Conservation (phyloP, 441 rosid genomes). For the Pelargonium myrrhifolium region DNA sequence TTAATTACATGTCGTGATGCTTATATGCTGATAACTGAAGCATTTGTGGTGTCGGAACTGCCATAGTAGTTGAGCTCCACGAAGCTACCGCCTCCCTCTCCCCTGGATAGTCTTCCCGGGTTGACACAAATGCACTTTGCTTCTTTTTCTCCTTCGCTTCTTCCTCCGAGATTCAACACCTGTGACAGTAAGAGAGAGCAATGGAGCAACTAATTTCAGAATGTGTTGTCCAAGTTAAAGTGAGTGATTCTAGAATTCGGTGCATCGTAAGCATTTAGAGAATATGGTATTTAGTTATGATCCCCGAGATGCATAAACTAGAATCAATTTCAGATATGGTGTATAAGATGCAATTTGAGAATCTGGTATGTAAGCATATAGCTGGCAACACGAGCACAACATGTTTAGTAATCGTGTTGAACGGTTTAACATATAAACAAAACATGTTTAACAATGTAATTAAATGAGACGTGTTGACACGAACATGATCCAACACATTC, state of each 20-base stretch:
- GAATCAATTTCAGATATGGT: neutral
- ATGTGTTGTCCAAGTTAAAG: neutral
- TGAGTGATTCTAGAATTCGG: neutral
- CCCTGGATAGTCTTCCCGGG: conserved; percentile 90
- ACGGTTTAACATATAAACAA: no score
- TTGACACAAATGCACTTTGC: conserved; percentile 71
- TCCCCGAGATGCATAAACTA: conserved; percentile 2
- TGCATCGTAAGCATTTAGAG: neutral
- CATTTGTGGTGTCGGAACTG: conserved; percentile 51
- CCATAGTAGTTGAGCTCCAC: conserved; percentile 63
- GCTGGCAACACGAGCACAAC: no score
- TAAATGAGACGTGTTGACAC: no score
- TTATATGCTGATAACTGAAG: conserved; percentile 60
- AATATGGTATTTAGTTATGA: conserved; percentile 1
- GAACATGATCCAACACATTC: no score
- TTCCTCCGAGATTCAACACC: conserved; percentile 54
- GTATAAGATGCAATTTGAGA: neutral
- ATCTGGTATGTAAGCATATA: neutral
- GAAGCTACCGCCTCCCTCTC: conserved; percentile 91
- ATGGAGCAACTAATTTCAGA: neutral
- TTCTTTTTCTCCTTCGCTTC: conserved; percentile 48
- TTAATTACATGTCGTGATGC: neutral
- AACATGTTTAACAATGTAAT: no score
- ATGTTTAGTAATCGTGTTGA: no score
- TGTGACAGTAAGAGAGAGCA: conserved; percentile 18